Evolutionary conservation across 2,329 filamentous ascomycete genomes (phyloP), one percentile per base, ranked within the genome.

Genomic region (Colletotrichum paranaense): DNA sequence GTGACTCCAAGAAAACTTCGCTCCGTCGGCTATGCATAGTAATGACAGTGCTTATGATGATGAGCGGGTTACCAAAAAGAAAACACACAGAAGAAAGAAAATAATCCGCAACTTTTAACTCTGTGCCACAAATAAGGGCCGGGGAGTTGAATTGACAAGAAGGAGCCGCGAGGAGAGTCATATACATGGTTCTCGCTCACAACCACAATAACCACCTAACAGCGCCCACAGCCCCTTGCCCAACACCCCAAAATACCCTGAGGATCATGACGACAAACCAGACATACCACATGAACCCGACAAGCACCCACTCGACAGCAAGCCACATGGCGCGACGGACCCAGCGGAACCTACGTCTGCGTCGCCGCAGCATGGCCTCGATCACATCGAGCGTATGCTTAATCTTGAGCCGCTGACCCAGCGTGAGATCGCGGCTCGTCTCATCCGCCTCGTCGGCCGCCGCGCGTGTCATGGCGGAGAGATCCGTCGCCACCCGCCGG

Each of bases 211-310:
- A 82, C 96, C 96, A 98, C 79, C 88, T 88, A n/a, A 93, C 86
- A 11, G 89, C 88, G 12, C 86, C 84, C 62, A 91, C 84, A 0
- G 90, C 79, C 2, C 91, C 91, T 58, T 88, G 88, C 57, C 92
- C 88, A 1, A 93, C 77, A 12, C 92, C 91, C 73, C 91, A 85
- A 46, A 93, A 83, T 16, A 94, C 82, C 73, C 94, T 90, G 64
- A 93, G 86, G 28, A 96, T 86, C 81, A 95, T 93, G 28, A 98
- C 95, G 42, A 97, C 86, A 72, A 97, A 90, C 95, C 96, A 98
- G 19, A 97, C 92, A 82, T 93, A 95, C 95, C 97, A 98, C 92
- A 98, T 94, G 77, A 97, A 90, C 4, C 93, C 94, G 52, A 98
- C 91, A 22, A 98, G 88, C 62, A 91, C 85, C 95, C 95, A 98